Base-by-base conservation (phyloP, 2,329 filamentous ascomycete species). In the Pochonia chlamydosporia region DNA sequence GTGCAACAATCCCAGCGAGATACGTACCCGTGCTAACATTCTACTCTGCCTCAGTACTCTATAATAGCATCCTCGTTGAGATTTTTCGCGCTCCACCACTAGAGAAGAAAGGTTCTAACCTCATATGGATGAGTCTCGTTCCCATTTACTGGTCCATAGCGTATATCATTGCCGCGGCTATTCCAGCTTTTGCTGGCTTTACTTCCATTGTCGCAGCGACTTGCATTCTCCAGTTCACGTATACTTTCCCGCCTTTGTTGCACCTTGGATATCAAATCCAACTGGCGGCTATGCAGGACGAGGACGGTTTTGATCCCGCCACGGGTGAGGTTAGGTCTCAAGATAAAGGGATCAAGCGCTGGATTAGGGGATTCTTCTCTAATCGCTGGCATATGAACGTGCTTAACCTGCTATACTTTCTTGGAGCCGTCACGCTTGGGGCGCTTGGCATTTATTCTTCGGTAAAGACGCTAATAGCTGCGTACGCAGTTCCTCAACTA, bases 191-290 rank as follows among this genome's bases (percentile, higher is more conserved):
- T 48, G 66, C 65, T 8, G 67, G 66, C 44, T 60, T 77, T 42
- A 64, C 67, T 18, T 66, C 67, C 4, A 63, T 82, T 33, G 70
- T 81, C 20, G 72, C 70, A 5, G 76, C 76, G 4, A 58, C 77
- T 2, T 78, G 73, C 56, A 77, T 79, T 48, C 58, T 81, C 43
- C 73, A 78, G 51, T 81, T 82, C 60, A 76, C 73, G 6, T 82
- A 82, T 62, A 78, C 75, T 3, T 75, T 81, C 56, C 76, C 78
- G 1, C 73, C 75, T 26, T 40, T 54, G n/a, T 37, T 51, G 30
- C 43, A 44, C 23, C 18, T 53, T 3, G 44, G 44, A 4, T 53
- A 48, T 41, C 45, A 46, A 39, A 50, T 52, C 21, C 46, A 50
- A 31, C 49, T 47, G 40, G 33, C 42, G 31, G 44, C 52, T 11